Evolutionary conservation across 2,329 filamentous ascomycete species (phyloP).

Genomic region (Akanthomyces lecanii): DNA sequence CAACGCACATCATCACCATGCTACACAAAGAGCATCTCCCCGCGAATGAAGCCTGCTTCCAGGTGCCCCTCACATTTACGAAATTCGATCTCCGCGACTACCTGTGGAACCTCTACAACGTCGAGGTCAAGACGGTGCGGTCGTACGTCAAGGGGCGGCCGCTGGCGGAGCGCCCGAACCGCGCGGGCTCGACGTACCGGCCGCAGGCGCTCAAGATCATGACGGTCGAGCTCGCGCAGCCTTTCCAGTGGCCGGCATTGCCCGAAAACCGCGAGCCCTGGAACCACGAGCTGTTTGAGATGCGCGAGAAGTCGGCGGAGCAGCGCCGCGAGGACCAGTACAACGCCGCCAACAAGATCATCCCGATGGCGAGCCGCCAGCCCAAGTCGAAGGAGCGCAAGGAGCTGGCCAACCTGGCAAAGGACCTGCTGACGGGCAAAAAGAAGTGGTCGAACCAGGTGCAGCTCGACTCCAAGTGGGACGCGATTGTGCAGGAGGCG

Average conservation of each 20-base stretch:
- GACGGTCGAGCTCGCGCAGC: slow-evolving; percentile 83
- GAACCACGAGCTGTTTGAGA: slow-evolving; percentile 58
- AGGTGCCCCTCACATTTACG: slow-evolving; percentile 86
- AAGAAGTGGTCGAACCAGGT: slow-evolving; percentile 55
- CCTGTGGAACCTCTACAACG: slow-evolving; percentile 78
- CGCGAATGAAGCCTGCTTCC: slow-evolving; percentile 81
- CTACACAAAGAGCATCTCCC: slow-evolving; percentile 67
- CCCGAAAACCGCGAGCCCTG: slow-evolving; percentile 60
- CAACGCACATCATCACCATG: slow-evolving; percentile 75
- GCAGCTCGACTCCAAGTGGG: slow-evolving; percentile 45
- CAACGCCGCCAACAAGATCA: slow-evolving; percentile 29
- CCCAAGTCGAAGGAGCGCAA: slow-evolving; percentile 39
- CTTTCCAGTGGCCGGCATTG: slow-evolving; percentile 80
- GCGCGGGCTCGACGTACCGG: slow-evolving; percentile 59
- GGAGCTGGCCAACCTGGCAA: slow-evolving; percentile 59
- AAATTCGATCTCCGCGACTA: slow-evolving; percentile 97
- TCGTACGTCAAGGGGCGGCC: slow-evolving; percentile 67
- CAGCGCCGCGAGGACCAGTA: slow-evolving; percentile 35
- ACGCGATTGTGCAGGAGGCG: slow-evolving; percentile 26
- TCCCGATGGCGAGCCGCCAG: slow-evolving; percentile 39
- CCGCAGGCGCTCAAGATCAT: slow-evolving; percentile 80
- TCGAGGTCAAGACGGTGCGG: slow-evolving; percentile 68
- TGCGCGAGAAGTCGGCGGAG: slow-evolving; percentile 45
- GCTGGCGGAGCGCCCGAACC: slow-evolving; percentile 48
- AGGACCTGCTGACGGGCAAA: slow-evolving; percentile 56